A percentile compares a stretch with the other conserved stretches of the same genome.
Conservation (phyloP, 345 rosid genomes). For the Raphanus sativus region DNA sequence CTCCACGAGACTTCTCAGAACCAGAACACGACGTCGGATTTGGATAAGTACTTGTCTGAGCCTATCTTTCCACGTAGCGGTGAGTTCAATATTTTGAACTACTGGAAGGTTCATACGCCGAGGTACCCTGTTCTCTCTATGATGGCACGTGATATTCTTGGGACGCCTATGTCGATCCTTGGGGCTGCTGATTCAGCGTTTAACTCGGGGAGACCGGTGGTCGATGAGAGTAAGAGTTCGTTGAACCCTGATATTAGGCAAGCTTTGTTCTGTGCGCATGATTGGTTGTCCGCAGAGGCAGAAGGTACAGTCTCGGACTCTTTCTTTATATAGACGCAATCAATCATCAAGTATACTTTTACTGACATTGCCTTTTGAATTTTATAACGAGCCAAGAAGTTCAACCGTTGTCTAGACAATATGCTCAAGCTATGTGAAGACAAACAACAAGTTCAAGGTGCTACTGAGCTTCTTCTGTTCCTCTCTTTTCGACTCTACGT, state of each 20-base stretch:
- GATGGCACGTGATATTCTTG: constrained; percentile 92
- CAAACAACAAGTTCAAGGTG: too few relatives aligned
- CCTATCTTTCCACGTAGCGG: constrained; percentile 82
- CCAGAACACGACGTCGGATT: constrained; percentile 60
- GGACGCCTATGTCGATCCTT: constrained; percentile 76
- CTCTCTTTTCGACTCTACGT: neutral
- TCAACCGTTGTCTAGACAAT: constrained; percentile 43
- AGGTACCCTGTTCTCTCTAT: constrained; percentile 88
- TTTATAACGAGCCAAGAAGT: constrained; percentile 38
- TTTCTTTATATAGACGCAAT: neutral
- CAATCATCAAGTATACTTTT: neutral
- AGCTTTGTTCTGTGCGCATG: constrained; percentile 81
- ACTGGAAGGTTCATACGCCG: constrained; percentile 98
- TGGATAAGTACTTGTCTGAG: constrained; percentile 90
- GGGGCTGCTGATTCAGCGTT: constrained; percentile 60
- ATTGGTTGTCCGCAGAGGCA: constrained; percentile 66
- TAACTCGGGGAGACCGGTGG: constrained; percentile 52
- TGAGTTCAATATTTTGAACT: constrained; percentile 79
- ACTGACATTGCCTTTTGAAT: constrained; percentile 2
- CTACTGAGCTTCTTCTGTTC: neutral
- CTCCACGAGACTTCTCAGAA: constrained; percentile 82
- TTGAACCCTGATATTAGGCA: constrained; percentile 66
- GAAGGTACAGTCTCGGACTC: constrained; percentile 50
- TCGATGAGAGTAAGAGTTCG: constrained; percentile 56
- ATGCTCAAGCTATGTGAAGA: constrained; percentile 41